Evolutionary conservation across 2,329 filamentous ascomycete genomes (phyloP), one percentile per base, ranked within the genome.

Genomic region (Sphaerostilbella broomeana): DNA sequence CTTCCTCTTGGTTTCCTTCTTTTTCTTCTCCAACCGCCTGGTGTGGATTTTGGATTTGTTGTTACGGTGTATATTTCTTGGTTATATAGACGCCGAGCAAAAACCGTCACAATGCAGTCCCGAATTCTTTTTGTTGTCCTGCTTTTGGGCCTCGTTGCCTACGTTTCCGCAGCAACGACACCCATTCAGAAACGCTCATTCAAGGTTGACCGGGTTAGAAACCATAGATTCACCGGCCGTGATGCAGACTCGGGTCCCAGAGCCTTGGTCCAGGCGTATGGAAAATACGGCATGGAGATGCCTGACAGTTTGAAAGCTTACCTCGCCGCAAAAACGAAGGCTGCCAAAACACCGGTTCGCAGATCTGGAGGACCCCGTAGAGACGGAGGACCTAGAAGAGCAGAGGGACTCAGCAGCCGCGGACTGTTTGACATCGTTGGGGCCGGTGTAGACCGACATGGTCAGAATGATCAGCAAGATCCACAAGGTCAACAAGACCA

Each of bases 261-360:
- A 40, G 79, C 81, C 35, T 68, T 89, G 49, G 61, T 73, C 35
- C 84, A 77, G 61, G 76, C 81, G 12, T 81, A 83, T 57, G 63
- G 69, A 51, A 89, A 89, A 58, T 87, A 73, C 59, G 72, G 74
- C 46, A 72, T 81, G 61, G 61, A 64, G 25, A 61, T 73, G 31
- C 62, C 69, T 3, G 51, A 63, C 2, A 62, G 60, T 6, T 55
- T 72, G 36, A 52, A 67, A 35, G 65, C 62, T 21, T 59, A 59
- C 20, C 45, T 64, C 25, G 55, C 51, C 28, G 51, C 47, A 7
- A 54, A 56, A 31, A n/a, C n/a, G n/a, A 47, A 45, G 21, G 20
- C 45, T 28, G 43, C 45, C 9, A 47, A 35, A 35, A 30, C 3
- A 9, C 34, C 15, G 12, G 28, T 33, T 8, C 32, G 25, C 10